These are phyloP conservation scores for Symbiodinium natans DNA, from an alignment of 73 alveolate genomes.

Conservation along the genomic window DNA sequence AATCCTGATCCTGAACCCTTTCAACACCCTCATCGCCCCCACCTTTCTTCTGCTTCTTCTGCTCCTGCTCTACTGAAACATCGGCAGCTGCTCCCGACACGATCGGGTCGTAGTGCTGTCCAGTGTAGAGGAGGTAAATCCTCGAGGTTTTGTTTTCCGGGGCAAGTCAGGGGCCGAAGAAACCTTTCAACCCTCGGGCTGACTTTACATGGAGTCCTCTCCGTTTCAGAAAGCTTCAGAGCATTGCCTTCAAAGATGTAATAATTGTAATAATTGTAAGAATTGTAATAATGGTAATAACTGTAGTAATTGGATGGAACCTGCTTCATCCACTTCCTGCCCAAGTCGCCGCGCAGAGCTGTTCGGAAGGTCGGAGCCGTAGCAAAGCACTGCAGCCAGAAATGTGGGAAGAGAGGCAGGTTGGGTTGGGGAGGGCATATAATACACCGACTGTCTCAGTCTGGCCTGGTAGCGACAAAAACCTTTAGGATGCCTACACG, in stretches of 20 bases:
- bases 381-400: conserved; percentile 43
- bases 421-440: not conserved
- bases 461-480: no score
- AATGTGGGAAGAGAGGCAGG: not conserved
- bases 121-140: conserved; percentile 79
- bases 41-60: conserved; percentile 80
- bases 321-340: no score
- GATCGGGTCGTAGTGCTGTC: conserved; percentile 92
- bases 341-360: conserved; percentile 63
- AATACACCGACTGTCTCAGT: not conserved
- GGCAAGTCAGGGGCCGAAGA: not conserved
- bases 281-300: not conserved
- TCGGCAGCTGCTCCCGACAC: conserved; percentile 30
- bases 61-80: conserved; percentile 57
- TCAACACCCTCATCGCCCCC: not conserved
- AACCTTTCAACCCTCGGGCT: no score
- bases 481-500: no score
- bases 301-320: not conserved
- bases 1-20: no score
- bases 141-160: no score
- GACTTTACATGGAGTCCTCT: no score
- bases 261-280: not conserved
- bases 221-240: no score
- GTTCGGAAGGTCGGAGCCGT: conserved; percentile 71
- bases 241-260: not conserved